Percentiles rank a stretch among this genome's conserved stretches.
These are phyloP conservation scores for Cucumis sativus DNA, from an alignment of 306 rosid species.

Conservation along the genomic window DNA sequence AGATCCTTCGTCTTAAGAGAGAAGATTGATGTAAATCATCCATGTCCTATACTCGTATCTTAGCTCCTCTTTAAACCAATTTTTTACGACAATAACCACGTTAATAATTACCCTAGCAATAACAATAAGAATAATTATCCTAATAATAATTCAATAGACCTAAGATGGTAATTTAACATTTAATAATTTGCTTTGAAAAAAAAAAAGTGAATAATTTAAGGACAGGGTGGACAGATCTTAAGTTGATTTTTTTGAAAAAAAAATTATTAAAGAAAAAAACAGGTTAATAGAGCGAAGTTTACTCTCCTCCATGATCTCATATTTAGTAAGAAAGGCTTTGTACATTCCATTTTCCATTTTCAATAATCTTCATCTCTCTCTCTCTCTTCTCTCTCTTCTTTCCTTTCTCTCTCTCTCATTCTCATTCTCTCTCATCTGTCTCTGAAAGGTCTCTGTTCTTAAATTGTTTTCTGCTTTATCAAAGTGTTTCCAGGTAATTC, in stretches of 20 bases:
- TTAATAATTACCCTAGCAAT: no score
- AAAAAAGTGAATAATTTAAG: background rate
- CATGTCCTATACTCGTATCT: no score
- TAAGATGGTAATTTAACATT: background rate
- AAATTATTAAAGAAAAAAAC: slow-evolving; percentile 10
- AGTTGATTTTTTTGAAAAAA: background rate
- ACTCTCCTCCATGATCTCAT: slow-evolving; percentile 82
- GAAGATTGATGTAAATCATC: no score
- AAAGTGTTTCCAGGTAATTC: slow-evolving; percentile 12
- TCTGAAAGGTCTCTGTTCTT: background rate
- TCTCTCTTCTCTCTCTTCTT: background rate
- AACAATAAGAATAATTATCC: no score
- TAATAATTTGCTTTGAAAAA: background rate
- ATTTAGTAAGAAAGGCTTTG: slow-evolving; percentile 19
- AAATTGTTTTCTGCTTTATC: background rate
- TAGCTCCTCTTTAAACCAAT: no score
- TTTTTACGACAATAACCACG: no score
- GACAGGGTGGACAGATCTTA: background rate
- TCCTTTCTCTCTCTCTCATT: background rate
- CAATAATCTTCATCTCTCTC: background rate
- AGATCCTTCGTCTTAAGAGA: no score
- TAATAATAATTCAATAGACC: no score
- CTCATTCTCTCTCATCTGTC: background rate
- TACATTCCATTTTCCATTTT: slow-evolving; percentile 25
- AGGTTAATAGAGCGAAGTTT: slow-evolving; percentile 44